Conservation (phyloP, 129 eudicot species). For the Arctium lappa region DNA sequence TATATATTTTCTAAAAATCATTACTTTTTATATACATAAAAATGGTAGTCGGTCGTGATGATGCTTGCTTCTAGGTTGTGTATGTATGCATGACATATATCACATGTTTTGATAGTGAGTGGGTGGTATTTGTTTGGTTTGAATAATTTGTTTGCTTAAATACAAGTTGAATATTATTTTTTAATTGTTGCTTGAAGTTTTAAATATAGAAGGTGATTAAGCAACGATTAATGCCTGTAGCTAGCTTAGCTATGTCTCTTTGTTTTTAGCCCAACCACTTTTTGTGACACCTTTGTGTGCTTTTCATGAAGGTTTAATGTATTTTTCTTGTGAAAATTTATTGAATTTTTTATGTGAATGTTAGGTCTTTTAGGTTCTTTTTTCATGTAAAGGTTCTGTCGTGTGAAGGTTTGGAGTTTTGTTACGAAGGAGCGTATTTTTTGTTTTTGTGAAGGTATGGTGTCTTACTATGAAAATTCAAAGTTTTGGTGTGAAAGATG, state of each 20-base stretch:
- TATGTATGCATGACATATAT: neutral
- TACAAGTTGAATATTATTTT: no score
- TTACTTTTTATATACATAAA: no score
- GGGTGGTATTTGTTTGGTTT: neutral
- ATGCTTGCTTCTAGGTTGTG: neutral
- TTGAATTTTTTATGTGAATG: neutral
- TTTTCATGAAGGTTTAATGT: neutral
- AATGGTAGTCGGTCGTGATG: neutral
- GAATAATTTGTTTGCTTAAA: no score
- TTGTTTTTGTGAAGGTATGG: neutral
- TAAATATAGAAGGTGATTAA: neutral
- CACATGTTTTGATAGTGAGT: neutral
- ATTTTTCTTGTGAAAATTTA: no score
- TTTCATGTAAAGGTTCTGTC: no score
- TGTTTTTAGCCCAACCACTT: no score
- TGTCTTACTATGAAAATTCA: neutral
- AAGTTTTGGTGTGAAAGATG: no score
- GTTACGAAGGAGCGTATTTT: neutral
- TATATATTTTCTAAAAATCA: no score
- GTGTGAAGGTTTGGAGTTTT: neutral
- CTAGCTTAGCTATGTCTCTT: neutral
- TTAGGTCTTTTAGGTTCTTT: neutral
- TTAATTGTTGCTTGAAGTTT: neutral
- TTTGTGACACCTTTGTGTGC: no score
- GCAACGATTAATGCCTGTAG: neutral